Conservation (phyloP, 768 basidiomycete species). For the Pulveroboletus sp. region DNA sequence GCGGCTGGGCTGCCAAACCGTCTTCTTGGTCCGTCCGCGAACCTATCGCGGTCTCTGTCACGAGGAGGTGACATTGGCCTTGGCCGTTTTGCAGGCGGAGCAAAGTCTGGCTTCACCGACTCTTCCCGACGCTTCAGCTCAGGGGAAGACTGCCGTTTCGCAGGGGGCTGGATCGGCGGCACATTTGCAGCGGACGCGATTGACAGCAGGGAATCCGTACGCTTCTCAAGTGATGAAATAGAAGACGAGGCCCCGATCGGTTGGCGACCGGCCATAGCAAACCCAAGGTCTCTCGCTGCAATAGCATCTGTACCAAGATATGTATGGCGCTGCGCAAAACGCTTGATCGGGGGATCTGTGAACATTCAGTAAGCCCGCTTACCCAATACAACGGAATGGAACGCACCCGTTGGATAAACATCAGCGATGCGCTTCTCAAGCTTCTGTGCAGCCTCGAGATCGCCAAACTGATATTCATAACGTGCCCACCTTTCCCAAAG, state of each 20-base stretch:
- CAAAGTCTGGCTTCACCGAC: slow-evolving; percentile 35
- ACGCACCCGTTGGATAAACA: slow-evolving; percentile 78
- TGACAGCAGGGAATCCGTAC: slow-evolving; percentile 36
- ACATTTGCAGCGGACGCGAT: slow-evolving; percentile 28
- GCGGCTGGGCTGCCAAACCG: slow-evolving; percentile 39
- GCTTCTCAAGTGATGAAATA: slow-evolving; percentile 28
- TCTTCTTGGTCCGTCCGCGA: slow-evolving; percentile 36
- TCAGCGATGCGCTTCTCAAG: slow-evolving; percentile 89
- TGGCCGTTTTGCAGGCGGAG: slow-evolving; percentile 42
- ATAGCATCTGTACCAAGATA: slow-evolving; percentile 83
- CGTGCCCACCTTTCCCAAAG: slow-evolving; percentile 96
- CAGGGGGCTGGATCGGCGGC: slow-evolving; percentile 19
- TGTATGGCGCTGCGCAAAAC: slow-evolving; percentile 79
- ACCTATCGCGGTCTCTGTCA: slow-evolving; percentile 49
- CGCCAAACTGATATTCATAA: slow-evolving; percentile 95
- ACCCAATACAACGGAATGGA: not conserved
- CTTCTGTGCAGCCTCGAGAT: slow-evolving; percentile 82
- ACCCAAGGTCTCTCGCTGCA: slow-evolving; percentile 84
- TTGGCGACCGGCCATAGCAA: slow-evolving; percentile 47
- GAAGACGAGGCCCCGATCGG: slow-evolving; percentile 18
- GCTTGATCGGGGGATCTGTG: slow-evolving; percentile 85
- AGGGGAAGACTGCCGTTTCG: slow-evolving; percentile 33
- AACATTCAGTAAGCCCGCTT: not conserved
- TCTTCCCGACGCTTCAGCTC: slow-evolving; percentile 44
- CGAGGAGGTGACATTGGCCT: slow-evolving; percentile 47